Conservation (phyloP, 2,329 filamentous ascomycete species). For the Gremmenia infestans region DNA sequence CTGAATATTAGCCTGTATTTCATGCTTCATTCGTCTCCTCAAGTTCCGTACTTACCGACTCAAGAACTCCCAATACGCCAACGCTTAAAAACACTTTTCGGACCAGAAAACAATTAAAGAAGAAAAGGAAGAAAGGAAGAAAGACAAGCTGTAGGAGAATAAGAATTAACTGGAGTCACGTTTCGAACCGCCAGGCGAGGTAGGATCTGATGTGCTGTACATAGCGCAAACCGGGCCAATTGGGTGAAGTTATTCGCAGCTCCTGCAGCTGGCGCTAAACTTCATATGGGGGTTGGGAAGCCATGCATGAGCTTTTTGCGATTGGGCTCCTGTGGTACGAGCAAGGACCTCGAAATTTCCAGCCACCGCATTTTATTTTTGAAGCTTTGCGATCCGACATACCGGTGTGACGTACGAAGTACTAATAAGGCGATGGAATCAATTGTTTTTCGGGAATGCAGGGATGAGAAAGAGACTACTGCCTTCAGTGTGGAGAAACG, state of each 20-base stretch:
- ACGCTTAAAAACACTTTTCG: background rate
- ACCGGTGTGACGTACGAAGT: background rate
- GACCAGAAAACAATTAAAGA: background rate
- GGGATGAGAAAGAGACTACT: too few species aligned
- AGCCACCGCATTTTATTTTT: background rate
- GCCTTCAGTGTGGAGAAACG: too few species aligned
- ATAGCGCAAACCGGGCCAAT: conserved; percentile 1
- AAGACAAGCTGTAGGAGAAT: background rate
- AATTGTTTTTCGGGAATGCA: too few species aligned
- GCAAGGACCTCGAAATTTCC: background rate
- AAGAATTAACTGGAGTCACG: background rate
- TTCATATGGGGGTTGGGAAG: background rate
- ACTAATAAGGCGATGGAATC: too few species aligned
- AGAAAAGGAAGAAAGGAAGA: background rate
- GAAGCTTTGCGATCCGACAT: background rate
- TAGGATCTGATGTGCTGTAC: conserved; percentile 9
- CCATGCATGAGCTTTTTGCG: background rate
- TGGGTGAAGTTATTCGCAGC: background rate
- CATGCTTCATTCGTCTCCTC: too few species aligned
- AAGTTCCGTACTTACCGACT: background rate
- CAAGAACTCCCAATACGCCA: background rate
- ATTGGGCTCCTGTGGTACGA: background rate
- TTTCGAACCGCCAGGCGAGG: background rate
- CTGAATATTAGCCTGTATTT: background rate
- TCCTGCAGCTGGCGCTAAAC: background rate